Conservation (phyloP, 805 yeast species). For the Brettanomyces bruxellensis region DNA sequence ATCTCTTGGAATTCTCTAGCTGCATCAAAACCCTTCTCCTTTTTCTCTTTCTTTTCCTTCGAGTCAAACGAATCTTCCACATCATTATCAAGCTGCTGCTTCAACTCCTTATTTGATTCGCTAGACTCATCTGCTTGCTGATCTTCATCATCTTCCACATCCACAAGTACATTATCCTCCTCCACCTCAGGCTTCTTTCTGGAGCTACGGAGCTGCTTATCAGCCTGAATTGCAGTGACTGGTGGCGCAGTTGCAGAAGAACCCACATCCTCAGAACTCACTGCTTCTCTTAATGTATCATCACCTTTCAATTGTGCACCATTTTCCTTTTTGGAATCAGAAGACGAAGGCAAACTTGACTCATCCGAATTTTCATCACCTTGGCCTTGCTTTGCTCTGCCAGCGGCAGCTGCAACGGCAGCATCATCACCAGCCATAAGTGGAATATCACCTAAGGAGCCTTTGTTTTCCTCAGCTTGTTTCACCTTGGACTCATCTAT, state of each 20-base stretch:
- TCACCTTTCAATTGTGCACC: not conserved
- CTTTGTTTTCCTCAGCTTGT: conserved; percentile 23
- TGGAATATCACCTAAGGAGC: conserved; percentile 5
- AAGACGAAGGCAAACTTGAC: not conserved
- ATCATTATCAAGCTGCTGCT: not conserved
- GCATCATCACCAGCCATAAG: conserved; percentile 10
- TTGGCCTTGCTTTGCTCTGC: not conserved
- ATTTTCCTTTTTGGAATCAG: not conserved
- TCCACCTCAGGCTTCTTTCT: not conserved
- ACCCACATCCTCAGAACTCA: not conserved
- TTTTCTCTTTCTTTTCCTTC: not conserved
- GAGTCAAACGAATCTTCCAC: not conserved
- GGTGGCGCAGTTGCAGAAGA: not conserved
- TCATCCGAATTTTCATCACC: not conserved
- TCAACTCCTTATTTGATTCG: not conserved
- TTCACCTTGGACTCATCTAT: conserved; percentile 35
- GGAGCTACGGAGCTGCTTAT: not conserved
- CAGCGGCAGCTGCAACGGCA: conserved; percentile 2
- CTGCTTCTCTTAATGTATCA: not conserved
- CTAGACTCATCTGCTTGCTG: conserved; percentile 2
- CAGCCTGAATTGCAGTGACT: not conserved
- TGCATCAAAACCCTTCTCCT: conserved; percentile 25
- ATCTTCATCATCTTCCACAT: conserved; percentile 5
- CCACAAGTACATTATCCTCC: not conserved
- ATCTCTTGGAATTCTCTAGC: conserved; percentile 48